Conservation (phyloP, 345 rosid species). For the Salix suchowensis region DNA sequence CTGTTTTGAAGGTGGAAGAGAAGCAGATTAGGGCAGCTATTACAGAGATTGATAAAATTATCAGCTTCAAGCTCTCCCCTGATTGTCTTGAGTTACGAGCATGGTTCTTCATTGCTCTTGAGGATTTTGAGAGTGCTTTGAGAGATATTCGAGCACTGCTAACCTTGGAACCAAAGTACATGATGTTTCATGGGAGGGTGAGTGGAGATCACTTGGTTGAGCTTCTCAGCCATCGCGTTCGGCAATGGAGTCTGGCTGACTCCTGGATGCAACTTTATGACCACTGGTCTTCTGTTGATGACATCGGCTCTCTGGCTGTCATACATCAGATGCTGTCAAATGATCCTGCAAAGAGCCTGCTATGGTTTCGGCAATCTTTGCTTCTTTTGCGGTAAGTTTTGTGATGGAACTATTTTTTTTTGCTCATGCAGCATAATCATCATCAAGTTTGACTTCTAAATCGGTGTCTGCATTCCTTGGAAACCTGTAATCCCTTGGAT, state of each 20-base stretch:
- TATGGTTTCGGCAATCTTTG: conserved; percentile 83
- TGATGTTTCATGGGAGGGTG: conserved; percentile 56
- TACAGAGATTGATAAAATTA: conserved; percentile 57
- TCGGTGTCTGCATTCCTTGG: not conserved
- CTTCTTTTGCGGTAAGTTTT: conserved; percentile 72
- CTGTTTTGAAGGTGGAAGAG: conserved; percentile 52
- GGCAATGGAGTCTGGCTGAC: conserved; percentile 56
- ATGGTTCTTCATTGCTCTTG: conserved; percentile 65
- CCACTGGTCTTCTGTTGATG: conserved; percentile 92
- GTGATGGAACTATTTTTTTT: conserved; percentile 1
- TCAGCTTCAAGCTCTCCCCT: conserved; percentile 63
- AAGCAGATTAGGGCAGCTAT: conserved; percentile 59
- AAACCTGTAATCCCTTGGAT: not conserved
- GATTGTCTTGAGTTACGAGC: conserved; percentile 86
- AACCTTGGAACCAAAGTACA: conserved; percentile 65
- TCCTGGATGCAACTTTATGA: conserved; percentile 90
- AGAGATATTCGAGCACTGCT: conserved; percentile 67
- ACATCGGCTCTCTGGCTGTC: conserved; percentile 81
- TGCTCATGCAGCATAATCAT: not conserved
- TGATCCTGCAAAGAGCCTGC: conserved; percentile 70
- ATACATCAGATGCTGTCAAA: conserved; percentile 76
- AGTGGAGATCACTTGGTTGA: conserved; percentile 51
- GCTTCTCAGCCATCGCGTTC: conserved; percentile 44
- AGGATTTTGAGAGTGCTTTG: conserved; percentile 64
- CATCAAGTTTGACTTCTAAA: not conserved